Evolutionary conservation across 306 rosid species (phyloP), one percentile per base, ranked within the genome.

Genomic region (Bauhinia variegata): DNA sequence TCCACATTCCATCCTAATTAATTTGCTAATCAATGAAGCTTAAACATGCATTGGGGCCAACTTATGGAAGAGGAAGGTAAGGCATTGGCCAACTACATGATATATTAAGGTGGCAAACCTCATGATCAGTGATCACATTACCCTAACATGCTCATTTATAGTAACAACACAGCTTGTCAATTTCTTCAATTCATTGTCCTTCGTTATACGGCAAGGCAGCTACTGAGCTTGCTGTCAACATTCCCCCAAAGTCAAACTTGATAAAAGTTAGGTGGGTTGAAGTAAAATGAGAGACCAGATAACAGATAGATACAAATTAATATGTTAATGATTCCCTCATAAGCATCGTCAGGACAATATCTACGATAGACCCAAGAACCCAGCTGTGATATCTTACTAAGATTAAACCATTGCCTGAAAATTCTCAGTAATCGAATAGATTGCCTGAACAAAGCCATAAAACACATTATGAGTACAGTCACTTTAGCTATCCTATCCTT

Each of bases 321-420:
- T 41, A 16, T 19, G 58, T 18, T 46, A 65, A 36, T 73, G 50
- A 46, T 62, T 67, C 32, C 68, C n/a, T 54, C 49, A 46, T 31
- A 6, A 31, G 49, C 60, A 60, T 48, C 16, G 55, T 6, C 16
- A 61, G 63, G 31, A 76, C 63, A 77, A 78, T 46, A 77, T 72
- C 60, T 32, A 73, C 6, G 7, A 15, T 0, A 71, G 31, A 74
- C 60, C 31, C 65, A 60, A 43, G 28, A 78, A 49, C 68, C 78
- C 17, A 75, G 88, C 88, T 78, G 86, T 83, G 70, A 70, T 28
- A 83, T 80, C 70, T 38, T 33, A 49, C 49, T 3, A 60, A 80
- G 68, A 75, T 83, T 72, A 77, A 69, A 76, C 15, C 55, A 51
- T 60, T 67, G 49, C 50, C 68, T 54, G n/a, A 62, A 54, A 59